Percentiles rank a stretch among this genome's conserved stretches.
Conservation (phyloP, 495 filamentous ascomycete genomes). For the Amphirosellinia nigrospora region DNA sequence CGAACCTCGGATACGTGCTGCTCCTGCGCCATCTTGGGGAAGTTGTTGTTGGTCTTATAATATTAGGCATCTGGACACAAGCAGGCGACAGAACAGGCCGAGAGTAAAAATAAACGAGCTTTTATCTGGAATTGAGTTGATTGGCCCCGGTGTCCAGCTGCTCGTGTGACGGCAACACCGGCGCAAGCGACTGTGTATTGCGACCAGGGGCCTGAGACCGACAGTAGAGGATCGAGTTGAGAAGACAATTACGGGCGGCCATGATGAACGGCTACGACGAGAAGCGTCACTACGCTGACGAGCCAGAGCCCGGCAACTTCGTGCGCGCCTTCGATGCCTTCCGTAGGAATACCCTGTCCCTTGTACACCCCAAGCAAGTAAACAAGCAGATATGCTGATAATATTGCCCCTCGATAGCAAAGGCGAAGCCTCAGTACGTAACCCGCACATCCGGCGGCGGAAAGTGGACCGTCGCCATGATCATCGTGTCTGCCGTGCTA, state of each 20-base stretch:
- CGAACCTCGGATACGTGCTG: constrained; percentile 1
- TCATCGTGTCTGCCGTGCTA: constrained; percentile 72
- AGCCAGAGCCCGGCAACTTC: constrained; percentile 67
- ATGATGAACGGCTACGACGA: constrained; percentile 67
- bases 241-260: constrained; percentile 1
- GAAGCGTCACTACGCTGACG: constrained; percentile 75
- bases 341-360: constrained; percentile 58
- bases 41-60: not conserved
- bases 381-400: constrained; percentile 34
- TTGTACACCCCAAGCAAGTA: not conserved
- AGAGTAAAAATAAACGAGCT: not conserved
- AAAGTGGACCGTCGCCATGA: constrained; percentile 88
- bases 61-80: not conserved
- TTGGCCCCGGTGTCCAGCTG: not conserved
- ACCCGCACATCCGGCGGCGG: constrained; percentile 82
- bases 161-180: constrained; percentile 14
- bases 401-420: constrained; percentile 62
- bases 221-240: constrained; percentile 7
- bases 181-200: constrained; percentile 2
- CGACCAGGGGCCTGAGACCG: not conserved
- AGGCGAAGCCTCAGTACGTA: constrained; percentile 93
- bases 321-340: constrained; percentile 96
- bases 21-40: not conserved
- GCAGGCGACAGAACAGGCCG: not conserved
- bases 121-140: not conserved